Evolutionary conservation across 192 early-diverging fungal species (phyloP), one percentile per base, ranked within the genome.

Genomic region (Chytriomyces hyalinus): DNA sequence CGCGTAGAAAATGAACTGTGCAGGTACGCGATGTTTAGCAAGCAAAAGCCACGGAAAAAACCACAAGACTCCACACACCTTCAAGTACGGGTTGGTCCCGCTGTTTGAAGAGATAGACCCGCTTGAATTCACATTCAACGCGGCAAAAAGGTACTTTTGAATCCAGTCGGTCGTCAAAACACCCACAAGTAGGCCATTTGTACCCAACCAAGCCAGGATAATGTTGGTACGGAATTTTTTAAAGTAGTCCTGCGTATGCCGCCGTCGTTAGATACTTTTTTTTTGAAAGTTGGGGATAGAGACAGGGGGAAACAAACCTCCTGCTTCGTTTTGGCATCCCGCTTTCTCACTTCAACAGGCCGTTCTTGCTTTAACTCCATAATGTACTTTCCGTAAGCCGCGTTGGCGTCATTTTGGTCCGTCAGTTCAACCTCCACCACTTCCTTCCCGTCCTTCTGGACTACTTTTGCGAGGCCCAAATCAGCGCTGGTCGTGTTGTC

Each of bases 1-100:
- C 17, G 91, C 91, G 90, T 92, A 96, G 79, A 96, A 94, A 75
- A 95, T 95, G 80, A 95, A 91, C 78, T 79, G 51, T 22, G 3
- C 63, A 28, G 13, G 26, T 5, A 65, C 24, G 13, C 53, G 53
- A 57, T 13, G 63, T 28, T 65, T 22, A 65, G 63, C 11, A 17
- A 22, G 11, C 17, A 28, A 65, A 65, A 28, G 2, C 2, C 15
- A 24, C 3, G 0, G 26, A 65, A 28, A 24, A 1, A 65, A 36
- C 36, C 36, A 36, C 36, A 36, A 2, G 36, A 36, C 36, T 36
- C 36, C 36, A 36, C 36, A 20, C 4, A 57, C 53, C 63, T 65
- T 82, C 63, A 93, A 79, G 68, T 92, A 93, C 20, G 90, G 87
- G 80, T 94, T 93, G 64, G 36, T 71, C 60, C 20, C 80, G 64